Base-by-base conservation (phyloP, 192 early-diverging fungal species). In the Funneliformis mosseae region DNA sequence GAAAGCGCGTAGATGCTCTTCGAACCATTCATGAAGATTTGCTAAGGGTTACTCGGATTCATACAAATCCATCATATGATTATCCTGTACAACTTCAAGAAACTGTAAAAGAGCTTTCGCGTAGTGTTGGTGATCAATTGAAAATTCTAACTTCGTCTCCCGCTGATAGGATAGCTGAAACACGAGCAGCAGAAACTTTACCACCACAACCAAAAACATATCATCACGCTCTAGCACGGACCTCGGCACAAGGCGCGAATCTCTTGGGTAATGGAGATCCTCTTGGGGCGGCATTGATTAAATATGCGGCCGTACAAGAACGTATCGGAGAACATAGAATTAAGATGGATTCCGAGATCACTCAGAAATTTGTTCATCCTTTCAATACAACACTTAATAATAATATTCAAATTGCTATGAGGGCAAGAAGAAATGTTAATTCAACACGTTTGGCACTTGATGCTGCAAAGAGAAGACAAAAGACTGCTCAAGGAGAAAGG, bases 231-330 rank as follows among this genome's bases (percentile, higher is more conserved):
- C 84, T 97, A 61, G 88, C 93, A 0, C 90, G 93, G 55, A 90
- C 93, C 14, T 88, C 92, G 27, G 83, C 88, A 60, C 84, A 92
- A 14, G 88, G 90, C 8, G 89, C 96, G 18, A 93, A 92, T 66
- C 76, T 81, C 11, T 75, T 96, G 1, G 94, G 92, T 16, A 73
- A 91, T 14, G 93, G 97, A 73, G 96, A 97, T 81, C 96, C 96
- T 0, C 83, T 97, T 74, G 95, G 95, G 10, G 91, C 91, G 11
- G 96, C 96, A 4, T 83, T 98, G 84, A 90, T 90, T 79, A 97
- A 96, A 85, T 94, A 95, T 82, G 94, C 92, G 0, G 86, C 88
- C n/a, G 91, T 94, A 38, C 90, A 96, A 75, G 96, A 98, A 64
- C 91, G 91, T 80, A 90, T 98, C 50, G 98, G 96, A 41, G 90